These are phyloP conservation scores for Madurella fahalii DNA, from an alignment of 2,329 filamentous ascomycete genomes.

Conservation along the genomic window DNA sequence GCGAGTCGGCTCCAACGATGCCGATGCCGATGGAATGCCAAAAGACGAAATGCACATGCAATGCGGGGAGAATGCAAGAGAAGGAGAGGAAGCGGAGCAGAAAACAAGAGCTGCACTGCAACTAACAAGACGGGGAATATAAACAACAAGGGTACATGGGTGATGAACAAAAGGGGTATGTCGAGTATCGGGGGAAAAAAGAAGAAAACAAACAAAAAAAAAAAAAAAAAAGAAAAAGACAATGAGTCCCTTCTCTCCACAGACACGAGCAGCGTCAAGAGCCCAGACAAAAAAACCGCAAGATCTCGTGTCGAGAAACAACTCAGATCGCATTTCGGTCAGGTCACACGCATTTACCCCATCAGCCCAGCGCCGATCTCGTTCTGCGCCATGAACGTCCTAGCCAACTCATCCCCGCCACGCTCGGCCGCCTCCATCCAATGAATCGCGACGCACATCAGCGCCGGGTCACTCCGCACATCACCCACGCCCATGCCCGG, in stretches of 20 bases:
- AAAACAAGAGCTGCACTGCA: constrained; percentile 13
- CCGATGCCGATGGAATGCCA: background rate
- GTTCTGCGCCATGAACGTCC: constrained; percentile 70
- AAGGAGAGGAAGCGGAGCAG: background rate
- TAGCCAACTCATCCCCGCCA: constrained; percentile 82
- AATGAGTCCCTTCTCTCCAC: background rate
- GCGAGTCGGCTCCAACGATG: no score
- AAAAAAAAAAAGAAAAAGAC: constrained; percentile 1
- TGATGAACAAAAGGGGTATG: background rate
- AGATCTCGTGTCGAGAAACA: background rate
- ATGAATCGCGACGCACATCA: constrained; percentile 92
- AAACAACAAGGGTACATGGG: background rate
- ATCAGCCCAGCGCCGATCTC: constrained; percentile 25
- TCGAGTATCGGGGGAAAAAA: background rate
- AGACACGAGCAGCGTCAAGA: background rate
- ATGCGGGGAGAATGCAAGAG: background rate
- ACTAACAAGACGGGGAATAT: constrained; percentile 1
- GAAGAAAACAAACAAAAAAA: background rate
- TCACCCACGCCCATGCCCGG: constrained; percentile 36
- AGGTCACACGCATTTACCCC: background rate
- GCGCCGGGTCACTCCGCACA: constrained; percentile 71
- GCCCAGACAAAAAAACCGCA: background rate
- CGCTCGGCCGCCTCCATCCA: constrained; percentile 91
- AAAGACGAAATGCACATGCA: background rate
- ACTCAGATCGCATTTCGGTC: background rate